Percentiles rank a stretch among this genome's conserved stretches.
These are phyloP conservation scores for Mucor plumbeus DNA, from an alignment of 371 early-diverging fungal species.

Conservation along the genomic window DNA sequence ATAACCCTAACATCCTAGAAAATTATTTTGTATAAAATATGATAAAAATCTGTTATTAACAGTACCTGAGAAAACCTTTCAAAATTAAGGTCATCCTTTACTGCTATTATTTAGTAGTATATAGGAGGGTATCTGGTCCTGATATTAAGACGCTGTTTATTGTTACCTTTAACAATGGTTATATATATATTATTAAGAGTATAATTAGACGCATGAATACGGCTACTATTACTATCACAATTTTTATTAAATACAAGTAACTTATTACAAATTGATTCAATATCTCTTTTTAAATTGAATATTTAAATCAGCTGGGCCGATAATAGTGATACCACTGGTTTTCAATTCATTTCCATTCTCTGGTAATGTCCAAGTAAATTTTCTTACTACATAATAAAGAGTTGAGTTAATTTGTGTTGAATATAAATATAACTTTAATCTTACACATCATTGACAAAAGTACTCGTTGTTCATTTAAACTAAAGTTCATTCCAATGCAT, in stretches of 20 bases:
- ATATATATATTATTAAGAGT: neutral
- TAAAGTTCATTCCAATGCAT: conserved; percentile 65
- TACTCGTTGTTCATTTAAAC: conserved; percentile 58
- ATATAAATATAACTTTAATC: conserved; percentile 6
- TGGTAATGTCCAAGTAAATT: conserved; percentile 5
- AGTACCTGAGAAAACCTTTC: too few relatives aligned
- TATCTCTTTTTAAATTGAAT: conserved; percentile 21
- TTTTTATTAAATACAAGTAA: neutral
- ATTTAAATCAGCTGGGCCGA: neutral
- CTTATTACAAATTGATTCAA: conserved; percentile 2
- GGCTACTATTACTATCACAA: conserved; percentile 1
- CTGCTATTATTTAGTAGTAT: too few relatives aligned
- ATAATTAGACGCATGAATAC: neutral
- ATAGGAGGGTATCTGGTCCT: too few relatives aligned
- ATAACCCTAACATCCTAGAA: too few relatives aligned
- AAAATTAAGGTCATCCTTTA: too few relatives aligned
- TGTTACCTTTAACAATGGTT: conserved; percentile 9
- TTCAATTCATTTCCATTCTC: neutral
- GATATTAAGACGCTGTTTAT: conserved; percentile 16
- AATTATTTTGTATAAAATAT: too few relatives aligned
- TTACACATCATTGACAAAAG: conserved; percentile 53
- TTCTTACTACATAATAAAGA: conserved; percentile 7
- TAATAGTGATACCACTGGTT: neutral
- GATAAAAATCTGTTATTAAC: too few relatives aligned
- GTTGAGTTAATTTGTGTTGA: neutral